Conservation (phyloP, 1,284 basidiomycete species). For the Puccinia horiana region DNA sequence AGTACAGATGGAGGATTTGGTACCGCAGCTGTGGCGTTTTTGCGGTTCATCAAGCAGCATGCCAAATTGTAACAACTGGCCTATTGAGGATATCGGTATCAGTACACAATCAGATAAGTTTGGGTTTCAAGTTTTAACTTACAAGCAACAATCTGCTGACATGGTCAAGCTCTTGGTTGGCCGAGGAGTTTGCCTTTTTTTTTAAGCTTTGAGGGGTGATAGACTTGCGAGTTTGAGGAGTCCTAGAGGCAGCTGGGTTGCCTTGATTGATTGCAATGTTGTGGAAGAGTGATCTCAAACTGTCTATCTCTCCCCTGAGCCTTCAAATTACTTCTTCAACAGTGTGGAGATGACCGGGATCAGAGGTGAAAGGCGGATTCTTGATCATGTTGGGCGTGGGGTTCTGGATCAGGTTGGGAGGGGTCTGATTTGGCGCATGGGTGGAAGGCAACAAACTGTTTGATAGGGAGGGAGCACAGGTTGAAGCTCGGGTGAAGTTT, state of each 20-base stretch:
- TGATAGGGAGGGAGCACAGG: conserved; percentile 19
- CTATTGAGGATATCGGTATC: background rate
- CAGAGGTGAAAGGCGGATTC: background rate
- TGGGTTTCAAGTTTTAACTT: background rate
- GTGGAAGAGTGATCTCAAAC: conserved; percentile 20
- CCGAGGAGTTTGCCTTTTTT: background rate
- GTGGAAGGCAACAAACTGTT: background rate
- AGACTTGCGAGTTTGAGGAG: background rate
- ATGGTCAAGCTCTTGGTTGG: conserved; percentile 19
- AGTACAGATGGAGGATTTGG: conserved; percentile 26
- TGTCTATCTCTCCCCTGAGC: conserved; percentile 21
- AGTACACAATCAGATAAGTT: background rate
- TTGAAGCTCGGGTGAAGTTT: conserved; percentile 18
- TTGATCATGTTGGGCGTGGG: background rate
- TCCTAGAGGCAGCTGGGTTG: conserved; percentile 1
- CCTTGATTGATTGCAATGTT: conserved; percentile 11
- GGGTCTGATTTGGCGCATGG: conserved; percentile 16
- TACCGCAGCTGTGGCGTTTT: conserved; percentile 9
- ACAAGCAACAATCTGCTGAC: background rate
- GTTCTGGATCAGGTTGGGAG: conserved; percentile 15
- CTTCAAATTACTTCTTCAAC: conserved; percentile 37
- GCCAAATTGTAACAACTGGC: conserved; percentile 27
- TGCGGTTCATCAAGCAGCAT: conserved; percentile 27
- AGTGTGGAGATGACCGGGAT: conserved; percentile 1
- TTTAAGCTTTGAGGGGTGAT: background rate